Percentiles rank a stretch among this genome's conserved stretches.
Evolutionary conservation across 805 yeast genomes (phyloP).

Genomic region (Teunomyces tritomae): DNA sequence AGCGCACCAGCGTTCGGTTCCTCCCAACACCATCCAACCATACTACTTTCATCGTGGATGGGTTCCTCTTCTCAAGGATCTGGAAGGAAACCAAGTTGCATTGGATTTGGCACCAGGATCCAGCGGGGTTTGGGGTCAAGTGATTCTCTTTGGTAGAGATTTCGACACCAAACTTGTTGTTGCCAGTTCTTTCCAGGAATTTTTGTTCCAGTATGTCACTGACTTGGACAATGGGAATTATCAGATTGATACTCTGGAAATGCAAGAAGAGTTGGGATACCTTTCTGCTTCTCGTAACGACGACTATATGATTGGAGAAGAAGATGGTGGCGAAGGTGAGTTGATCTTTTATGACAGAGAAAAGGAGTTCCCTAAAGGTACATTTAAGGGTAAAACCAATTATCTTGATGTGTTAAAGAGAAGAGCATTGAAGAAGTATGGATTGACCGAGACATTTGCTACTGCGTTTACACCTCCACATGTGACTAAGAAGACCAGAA

Average conservation of each 20-base stretch:
- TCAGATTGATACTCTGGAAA: conserved; percentile 32
- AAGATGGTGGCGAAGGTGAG: conserved; percentile 45
- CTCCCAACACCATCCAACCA: conserved; percentile 38
- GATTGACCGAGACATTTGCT: conserved; percentile 34
- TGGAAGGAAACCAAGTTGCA: conserved; percentile 88
- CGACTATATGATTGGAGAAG: conserved; percentile 43
- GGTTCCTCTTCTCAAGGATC: conserved; percentile 90
- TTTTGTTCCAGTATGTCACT: conserved; percentile 33
- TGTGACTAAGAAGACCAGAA: conserved; percentile 6
- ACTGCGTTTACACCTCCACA: conserved; percentile 40
- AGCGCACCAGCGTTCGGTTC: conserved; percentile 35
- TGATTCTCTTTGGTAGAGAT: conserved; percentile 90
- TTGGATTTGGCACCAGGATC: conserved; percentile 72
- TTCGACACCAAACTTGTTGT: conserved; percentile 85
- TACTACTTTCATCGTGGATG: conserved; percentile 47
- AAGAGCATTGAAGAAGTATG: conserved; percentile 40
- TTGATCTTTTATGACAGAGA: conserved; percentile 37
- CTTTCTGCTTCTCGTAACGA: conserved; percentile 38
- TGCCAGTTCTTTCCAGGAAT: conserved; percentile 48
- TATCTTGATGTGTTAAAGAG: conserved; percentile 42
- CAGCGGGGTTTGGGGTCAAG: conserved; percentile 82
- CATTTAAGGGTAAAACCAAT: conserved; percentile 23
- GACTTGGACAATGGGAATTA: conserved; percentile 44
- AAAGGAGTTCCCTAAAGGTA: conserved; percentile 31
- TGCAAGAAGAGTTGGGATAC: conserved; percentile 34